Evolutionary conservation across 768 basidiomycete genomes (phyloP).

Genomic region (Trametes gibbosa): DNA sequence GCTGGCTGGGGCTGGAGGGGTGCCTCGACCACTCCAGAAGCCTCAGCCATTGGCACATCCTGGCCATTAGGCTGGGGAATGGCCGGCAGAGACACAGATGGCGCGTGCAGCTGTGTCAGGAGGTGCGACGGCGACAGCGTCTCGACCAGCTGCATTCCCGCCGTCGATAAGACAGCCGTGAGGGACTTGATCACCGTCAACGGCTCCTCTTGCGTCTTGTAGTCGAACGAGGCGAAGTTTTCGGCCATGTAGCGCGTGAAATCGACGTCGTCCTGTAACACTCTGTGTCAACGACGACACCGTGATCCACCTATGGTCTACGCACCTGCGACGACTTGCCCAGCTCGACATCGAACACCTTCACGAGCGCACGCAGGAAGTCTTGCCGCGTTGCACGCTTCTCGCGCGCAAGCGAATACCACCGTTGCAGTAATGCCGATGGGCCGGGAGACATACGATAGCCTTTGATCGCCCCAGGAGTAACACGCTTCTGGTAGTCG

Average conservation of each 20-base stretch:
- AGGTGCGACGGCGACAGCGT: slow-evolving; percentile 68
- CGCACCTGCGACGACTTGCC: slow-evolving; percentile 57
- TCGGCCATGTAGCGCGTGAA: slow-evolving; percentile 94
- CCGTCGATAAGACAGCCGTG: slow-evolving; percentile 71
- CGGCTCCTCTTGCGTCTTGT: slow-evolving; percentile 93
- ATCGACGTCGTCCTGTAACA: slow-evolving; percentile 68
- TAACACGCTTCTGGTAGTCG: slow-evolving; percentile 71
- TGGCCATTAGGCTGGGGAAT: background rate
- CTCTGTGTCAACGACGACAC: background rate
- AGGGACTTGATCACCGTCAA: slow-evolving; percentile 80
- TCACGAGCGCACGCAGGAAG: slow-evolving; percentile 79
- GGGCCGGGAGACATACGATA: slow-evolving; percentile 64
- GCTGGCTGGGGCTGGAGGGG: background rate
- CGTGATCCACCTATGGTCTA: background rate
- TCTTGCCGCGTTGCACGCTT: slow-evolving; percentile 85
- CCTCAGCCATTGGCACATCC: slow-evolving; percentile 4
- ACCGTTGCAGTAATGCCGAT: slow-evolving; percentile 76
- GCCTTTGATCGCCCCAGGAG: slow-evolving; percentile 53
- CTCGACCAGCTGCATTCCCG: slow-evolving; percentile 81
- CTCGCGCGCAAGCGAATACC: slow-evolving; percentile 91
- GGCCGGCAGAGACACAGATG: background rate
- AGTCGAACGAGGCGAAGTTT: slow-evolving; percentile 89
- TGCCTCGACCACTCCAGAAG: background rate
- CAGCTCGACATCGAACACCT: slow-evolving; percentile 75
- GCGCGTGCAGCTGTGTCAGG: slow-evolving; percentile 54